Base-by-base conservation (phyloP, 441 rosid genomes). In the Populus hybrid region DNA sequence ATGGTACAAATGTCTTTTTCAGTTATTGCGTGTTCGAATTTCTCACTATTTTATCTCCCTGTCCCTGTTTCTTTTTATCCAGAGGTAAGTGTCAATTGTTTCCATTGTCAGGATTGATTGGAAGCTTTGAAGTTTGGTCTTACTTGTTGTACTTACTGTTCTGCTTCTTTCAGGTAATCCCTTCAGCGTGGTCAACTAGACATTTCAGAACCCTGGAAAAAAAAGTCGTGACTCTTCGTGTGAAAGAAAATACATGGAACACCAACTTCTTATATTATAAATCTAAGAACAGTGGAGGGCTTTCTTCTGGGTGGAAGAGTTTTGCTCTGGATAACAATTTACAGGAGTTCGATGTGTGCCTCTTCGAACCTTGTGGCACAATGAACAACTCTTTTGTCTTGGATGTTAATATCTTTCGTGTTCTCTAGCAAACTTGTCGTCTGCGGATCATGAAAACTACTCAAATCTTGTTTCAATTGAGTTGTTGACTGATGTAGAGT, bases 261-360 rank as follows among this genome's bases (percentile, higher is more conserved):
- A 74, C 85, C 73, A 81, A 72, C 24, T 87, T 59, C 63, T 70
- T 74, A 63, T 85, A 81, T 72, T 76, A 76, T 76, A 76, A 77
- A 38, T 36, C 69, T 6, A 85, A 82, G 11, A 74, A 78, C 54
- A 75, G 73, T 23, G 91, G 90, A 72, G 88, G 92, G 67, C 84
- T 89, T 64, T 78, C 90, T 8, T 28, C 79, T 20, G 91, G 91
- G 28, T 88, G 87, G 89, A 88, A 54, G 81, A 74, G 34, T 20
- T 88, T 88, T 67, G 89, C 80, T 12, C 2, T 10, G 5, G 87
- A 79, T 26, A 85, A 86, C 81, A 78, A 84, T 50, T 78, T 86
- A 8, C 73, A 85, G 30, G 87, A 86, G 73, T 79, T 75, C 75
- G 91, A 86, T 68, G 86, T 77, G 26, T 84, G 87, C 72, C 86